phyloP scores from a whole-genome alignment of 2,329 filamentous ascomycete species.

The Neonectria hederae region DNA sequence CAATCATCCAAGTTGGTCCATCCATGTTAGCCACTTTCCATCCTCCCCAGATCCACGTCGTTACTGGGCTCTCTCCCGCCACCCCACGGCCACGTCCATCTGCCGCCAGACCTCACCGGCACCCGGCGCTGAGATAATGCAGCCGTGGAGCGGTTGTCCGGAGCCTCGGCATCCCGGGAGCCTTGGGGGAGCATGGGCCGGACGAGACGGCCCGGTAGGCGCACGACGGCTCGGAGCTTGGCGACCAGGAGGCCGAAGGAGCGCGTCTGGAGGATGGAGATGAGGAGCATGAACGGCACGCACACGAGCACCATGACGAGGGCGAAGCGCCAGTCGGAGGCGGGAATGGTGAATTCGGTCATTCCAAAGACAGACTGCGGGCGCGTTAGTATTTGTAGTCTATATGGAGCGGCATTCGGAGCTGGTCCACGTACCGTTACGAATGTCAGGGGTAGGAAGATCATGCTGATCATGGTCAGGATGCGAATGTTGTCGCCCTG shows the following conservation, averaged over 20 bases:
- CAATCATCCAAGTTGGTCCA: not conserved
- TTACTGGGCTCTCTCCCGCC: not conserved
- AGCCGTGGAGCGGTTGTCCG: constrained; percentile 35
- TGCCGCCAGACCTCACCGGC: constrained; percentile 7
- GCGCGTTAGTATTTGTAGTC: not conserved
- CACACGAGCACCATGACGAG: constrained; percentile 73
- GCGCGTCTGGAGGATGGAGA: constrained; percentile 57
- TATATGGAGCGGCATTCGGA: not conserved
- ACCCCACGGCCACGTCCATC: constrained; percentile 24
- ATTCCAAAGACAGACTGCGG: constrained; percentile 63
- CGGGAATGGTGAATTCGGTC: constrained; percentile 54
- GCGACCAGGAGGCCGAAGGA: constrained; percentile 46
- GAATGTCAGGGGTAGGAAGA: constrained; percentile 70
- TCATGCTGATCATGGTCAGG: constrained; percentile 67
- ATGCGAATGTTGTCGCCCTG: constrained; percentile 71
- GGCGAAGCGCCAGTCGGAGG: constrained; percentile 56
- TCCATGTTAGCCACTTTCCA: constrained; percentile 17
- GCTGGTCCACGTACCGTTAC: constrained; percentile 57
- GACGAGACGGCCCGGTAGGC: constrained; percentile 12
- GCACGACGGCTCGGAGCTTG: constrained; percentile 27
- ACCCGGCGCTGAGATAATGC: constrained; percentile 13
- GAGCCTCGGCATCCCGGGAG: constrained; percentile 29
- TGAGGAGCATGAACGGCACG: constrained; percentile 59
- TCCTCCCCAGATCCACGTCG: constrained; percentile 28
- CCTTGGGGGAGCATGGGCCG: constrained; percentile 17